Evolutionary conservation across 192 early-diverging fungal species (phyloP).

Genomic region (Podila clonocystis): DNA sequence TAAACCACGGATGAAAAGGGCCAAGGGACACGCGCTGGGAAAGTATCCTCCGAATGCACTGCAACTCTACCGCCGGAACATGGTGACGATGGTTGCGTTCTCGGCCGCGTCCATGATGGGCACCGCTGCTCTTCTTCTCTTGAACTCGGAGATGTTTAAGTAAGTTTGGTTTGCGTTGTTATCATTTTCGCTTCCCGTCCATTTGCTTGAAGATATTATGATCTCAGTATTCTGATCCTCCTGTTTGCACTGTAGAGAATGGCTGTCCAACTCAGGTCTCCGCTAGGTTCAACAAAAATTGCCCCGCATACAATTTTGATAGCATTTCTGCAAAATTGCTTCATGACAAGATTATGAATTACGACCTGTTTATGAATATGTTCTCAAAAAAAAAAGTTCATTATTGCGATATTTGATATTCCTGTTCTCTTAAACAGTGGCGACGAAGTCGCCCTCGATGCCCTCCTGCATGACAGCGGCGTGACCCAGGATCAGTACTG

Average conservation of each 20-base stretch:
- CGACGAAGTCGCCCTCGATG: constrained; percentile 62
- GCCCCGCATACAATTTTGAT: too few relatives aligned
- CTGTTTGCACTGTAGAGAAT: constrained; percentile 17
- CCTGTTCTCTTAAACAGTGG: constrained; percentile 24
- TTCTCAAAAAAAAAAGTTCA: too few relatives aligned
- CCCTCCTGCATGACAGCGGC: constrained; percentile 66
- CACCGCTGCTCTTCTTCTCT: constrained; percentile 22
- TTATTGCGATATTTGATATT: neutral
- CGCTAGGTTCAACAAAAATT: neutral
- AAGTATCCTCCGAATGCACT: constrained; percentile 18
- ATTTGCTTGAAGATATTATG: neutral
- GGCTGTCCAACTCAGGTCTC: constrained; percentile 20
- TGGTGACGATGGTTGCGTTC: constrained; percentile 27
- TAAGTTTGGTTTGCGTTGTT: constrained; percentile 3
- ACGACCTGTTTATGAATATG: too few relatives aligned
- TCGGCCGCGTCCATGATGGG: constrained; percentile 35
- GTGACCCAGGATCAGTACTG: constrained; percentile 64
- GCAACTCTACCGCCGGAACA: constrained; percentile 24
- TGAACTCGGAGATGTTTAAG: constrained; percentile 30
- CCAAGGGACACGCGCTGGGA: constrained; percentile 20
- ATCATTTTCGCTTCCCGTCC: too few relatives aligned
- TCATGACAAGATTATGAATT: too few relatives aligned
- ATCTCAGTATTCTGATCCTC: neutral
- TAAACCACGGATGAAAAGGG: constrained; percentile 30
- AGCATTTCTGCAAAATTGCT: too few relatives aligned